A percentile compares a stretch with the other conserved stretches of the same genome.
Conservation (phyloP, 305 asterid genomes). For the Solanum hybrid region DNA sequence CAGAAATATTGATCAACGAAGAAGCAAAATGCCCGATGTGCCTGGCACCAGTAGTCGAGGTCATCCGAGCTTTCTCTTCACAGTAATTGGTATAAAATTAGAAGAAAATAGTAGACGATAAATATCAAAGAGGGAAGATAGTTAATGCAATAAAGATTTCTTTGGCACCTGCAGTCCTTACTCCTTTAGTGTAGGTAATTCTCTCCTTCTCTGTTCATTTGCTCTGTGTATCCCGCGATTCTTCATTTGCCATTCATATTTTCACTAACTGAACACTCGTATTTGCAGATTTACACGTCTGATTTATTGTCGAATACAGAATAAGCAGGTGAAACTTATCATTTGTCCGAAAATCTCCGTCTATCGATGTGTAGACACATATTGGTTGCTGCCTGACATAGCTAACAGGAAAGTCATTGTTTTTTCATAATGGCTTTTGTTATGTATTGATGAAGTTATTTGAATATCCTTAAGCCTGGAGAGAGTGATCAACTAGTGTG, state of each 20-base stretch:
- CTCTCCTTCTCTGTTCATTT: neutral
- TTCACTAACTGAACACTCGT: neutral
- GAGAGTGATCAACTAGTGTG: neutral
- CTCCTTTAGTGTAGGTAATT: slow-evolving; percentile 27
- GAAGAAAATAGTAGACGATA: neutral
- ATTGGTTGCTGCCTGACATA: neutral
- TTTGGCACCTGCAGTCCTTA: slow-evolving; percentile 9
- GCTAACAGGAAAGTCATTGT: slow-evolving; percentile 11
- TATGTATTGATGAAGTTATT: slow-evolving; percentile 1
- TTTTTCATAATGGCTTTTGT: slow-evolving; percentile 15
- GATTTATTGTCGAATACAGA: slow-evolving; percentile 8
- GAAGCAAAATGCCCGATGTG: slow-evolving; percentile 86
- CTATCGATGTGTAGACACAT: neutral
- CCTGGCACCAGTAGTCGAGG: slow-evolving; percentile 67
- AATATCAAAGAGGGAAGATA: slow-evolving; percentile 3
- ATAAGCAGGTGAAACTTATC: slow-evolving; percentile 4
- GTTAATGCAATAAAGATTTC: slow-evolving; percentile 1
- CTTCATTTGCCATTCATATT: neutral
- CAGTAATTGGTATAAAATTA: slow-evolving; percentile 19
- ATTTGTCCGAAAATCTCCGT: neutral
- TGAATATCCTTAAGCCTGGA: neutral
- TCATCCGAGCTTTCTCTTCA: slow-evolving; percentile 54
- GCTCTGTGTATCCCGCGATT: neutral
- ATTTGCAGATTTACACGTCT: neutral
- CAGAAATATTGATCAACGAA: slow-evolving; percentile 41